Base-by-base conservation (phyloP, 306 rosid species). In the Sechiopsis laciniata region DNA sequence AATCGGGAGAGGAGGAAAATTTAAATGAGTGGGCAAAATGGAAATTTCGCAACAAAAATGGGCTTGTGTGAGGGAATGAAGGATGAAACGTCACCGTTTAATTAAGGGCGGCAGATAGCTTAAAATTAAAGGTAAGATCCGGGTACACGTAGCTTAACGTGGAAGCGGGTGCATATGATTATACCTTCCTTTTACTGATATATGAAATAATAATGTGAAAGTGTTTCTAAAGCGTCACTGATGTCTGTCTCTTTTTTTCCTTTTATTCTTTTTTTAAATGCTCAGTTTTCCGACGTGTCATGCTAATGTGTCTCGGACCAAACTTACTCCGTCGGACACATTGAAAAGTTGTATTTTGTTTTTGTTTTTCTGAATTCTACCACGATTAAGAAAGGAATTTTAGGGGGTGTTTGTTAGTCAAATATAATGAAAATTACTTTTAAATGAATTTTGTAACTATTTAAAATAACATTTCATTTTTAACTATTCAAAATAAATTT, bases 111-210 rank as follows among this genome's bases (percentile, higher is more conserved):
- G 35, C 72, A 66, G 55, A 66, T 46, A 20, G 55, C 46, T 66
- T 66, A 42, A 45, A 66, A 66, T 42, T 66, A 8, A 66, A 42
- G 32, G 35, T 24, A 42, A 40, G 26, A 42, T 66, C 1, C 55
- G 8, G 17, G 15, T 11, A 19, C 72, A 66, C 54, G 0, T 66
- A 19, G 17, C 72, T 45, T 66, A 42, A 9, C 72, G 72, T 66
- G 72, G 26, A 66, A 66, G 51, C 72, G 72, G 17, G 17, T n/a
- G 72, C 55, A 66, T 26, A 17, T 45, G 72, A 66, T 66, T 66
- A 66, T 37, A 2, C 8, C 50, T 8, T 45, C 50, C 12, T 42
- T 12, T 48, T 48, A 12, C 16, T 48, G 13, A 48, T 48, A 48
- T 48, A 12, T 45, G 13, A 45, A 45, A 51, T 51, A 15, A 51